Percentiles rank a stretch among this genome's conserved stretches.
phyloP scores from a whole-genome alignment of 768 basidiomycete genomes.

The Mrakia gelida region DNA sequence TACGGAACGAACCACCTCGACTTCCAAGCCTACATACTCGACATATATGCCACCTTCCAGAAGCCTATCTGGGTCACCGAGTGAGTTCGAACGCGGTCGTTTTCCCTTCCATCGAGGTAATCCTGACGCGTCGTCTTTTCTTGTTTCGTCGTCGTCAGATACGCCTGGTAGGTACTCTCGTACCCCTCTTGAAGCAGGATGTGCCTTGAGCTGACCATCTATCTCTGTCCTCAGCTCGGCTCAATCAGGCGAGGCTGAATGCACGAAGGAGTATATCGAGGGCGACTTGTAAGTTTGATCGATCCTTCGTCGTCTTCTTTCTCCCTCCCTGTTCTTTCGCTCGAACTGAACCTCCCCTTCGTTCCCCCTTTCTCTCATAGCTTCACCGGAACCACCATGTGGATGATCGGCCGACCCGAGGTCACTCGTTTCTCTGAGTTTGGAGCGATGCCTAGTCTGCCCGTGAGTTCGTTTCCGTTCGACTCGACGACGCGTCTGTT shows the following conservation, averaged over 20 bases:
- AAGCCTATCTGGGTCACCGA: constrained; percentile 24
- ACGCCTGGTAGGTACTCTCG: too few relatives aligned
- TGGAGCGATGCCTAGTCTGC: neutral
- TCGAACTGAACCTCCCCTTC: too few relatives aligned
- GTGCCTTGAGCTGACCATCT: too few relatives aligned
- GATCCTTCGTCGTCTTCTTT: too few relatives aligned
- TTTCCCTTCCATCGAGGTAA: too few relatives aligned
- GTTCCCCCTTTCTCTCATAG: too few relatives aligned
- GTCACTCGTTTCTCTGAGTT: neutral
- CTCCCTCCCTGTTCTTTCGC: too few relatives aligned
- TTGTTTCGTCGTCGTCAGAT: too few relatives aligned
- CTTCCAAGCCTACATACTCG: constrained; percentile 24
- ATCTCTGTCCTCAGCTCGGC: constrained; percentile 43
- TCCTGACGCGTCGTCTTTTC: too few relatives aligned
- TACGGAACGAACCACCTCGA: constrained; percentile 10
- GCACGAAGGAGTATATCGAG: constrained; percentile 10
- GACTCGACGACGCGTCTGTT: too few relatives aligned
- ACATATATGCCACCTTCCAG: constrained; percentile 1
- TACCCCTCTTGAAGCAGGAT: too few relatives aligned
- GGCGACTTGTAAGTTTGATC: neutral
- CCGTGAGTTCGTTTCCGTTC: neutral
- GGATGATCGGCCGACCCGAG: neutral
- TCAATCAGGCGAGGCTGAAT: constrained; percentile 37
- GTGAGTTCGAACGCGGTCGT: constrained; percentile 37
- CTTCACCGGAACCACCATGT: neutral